Conservation (phyloP, 306 rosid species). For the Ochetophila trinervis region DNA sequence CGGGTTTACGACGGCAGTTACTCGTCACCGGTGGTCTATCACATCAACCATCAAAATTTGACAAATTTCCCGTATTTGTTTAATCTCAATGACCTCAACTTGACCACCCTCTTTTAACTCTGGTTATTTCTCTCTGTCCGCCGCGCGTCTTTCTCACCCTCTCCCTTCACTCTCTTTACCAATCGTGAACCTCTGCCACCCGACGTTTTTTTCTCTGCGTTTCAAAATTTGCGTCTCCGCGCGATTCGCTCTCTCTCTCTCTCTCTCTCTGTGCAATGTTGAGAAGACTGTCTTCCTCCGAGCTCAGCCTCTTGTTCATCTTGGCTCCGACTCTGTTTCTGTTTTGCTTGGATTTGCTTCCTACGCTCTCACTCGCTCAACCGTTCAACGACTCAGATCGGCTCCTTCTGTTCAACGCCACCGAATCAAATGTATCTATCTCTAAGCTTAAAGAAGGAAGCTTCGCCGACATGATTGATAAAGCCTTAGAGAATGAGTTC, state of each 20-base stretch:
- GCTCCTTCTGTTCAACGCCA: constrained; percentile 43
- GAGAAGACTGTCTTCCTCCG: constrained; percentile 23
- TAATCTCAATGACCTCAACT: constrained; percentile 38
- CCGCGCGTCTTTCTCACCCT: not conserved
- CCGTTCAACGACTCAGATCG: constrained; percentile 50
- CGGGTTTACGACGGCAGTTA: no score
- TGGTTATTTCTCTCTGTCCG: constrained; percentile 10
- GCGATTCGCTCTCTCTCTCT: constrained; percentile 4
- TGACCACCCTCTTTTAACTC: constrained; percentile 39
- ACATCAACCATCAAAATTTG: not conserved
- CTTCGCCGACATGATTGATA: constrained; percentile 94
- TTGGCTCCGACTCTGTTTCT: constrained; percentile 22
- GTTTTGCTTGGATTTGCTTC: constrained; percentile 37
- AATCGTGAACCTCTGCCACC: not conserved
- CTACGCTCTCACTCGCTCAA: constrained; percentile 38
- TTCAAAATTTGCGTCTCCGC: constrained; percentile 10
- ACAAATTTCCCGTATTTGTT: not conserved
- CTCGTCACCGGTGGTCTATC: no score
- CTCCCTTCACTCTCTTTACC: constrained; percentile 2
- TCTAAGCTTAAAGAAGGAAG: constrained; percentile 70
- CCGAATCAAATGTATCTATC: constrained; percentile 60
- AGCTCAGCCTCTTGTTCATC: constrained; percentile 19
- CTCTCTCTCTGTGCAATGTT: constrained; percentile 39
- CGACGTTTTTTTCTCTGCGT: constrained; percentile 19
- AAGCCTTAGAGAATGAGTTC: constrained; percentile 92